Conservation (phyloP, 805 yeast genomes). For the Yamadazyma insecticola region DNA sequence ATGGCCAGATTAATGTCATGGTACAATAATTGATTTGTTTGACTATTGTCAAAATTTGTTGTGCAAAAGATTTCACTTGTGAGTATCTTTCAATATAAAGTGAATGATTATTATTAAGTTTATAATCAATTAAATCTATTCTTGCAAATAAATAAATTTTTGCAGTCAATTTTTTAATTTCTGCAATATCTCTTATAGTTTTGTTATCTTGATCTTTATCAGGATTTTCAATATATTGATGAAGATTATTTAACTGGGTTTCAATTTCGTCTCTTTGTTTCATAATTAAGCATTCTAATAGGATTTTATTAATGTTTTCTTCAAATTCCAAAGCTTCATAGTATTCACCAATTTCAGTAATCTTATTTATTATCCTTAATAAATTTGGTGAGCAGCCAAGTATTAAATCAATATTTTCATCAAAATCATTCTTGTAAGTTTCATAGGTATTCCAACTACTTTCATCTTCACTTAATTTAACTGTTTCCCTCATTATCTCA, state of each 20-base stretch:
- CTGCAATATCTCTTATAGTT: constrained; percentile 21
- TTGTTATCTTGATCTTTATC: background rate
- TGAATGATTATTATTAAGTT: constrained; percentile 4
- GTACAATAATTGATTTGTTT: constrained; percentile 10
- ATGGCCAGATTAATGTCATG: constrained; percentile 39
- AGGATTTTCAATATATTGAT: constrained; percentile 4
- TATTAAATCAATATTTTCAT: constrained; percentile 32
- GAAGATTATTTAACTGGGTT: constrained; percentile 15
- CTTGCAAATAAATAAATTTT: constrained; percentile 32
- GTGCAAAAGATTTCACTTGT: constrained; percentile 15
- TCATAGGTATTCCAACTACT: constrained; percentile 17
- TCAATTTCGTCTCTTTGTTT: constrained; percentile 17
- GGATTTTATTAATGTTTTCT: constrained; percentile 12
- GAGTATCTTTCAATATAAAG: constrained; percentile 13
- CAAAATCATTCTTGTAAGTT: constrained; percentile 26
- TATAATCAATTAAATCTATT: constrained; percentile 17
- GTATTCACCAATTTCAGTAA: constrained; percentile 32
- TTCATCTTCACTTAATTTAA: constrained; percentile 23
- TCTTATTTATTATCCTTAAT: constrained; percentile 29
- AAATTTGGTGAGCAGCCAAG: constrained; percentile 38
- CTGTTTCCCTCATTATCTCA: constrained; percentile 43
- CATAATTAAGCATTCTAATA: constrained; percentile 19
- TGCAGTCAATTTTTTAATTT: constrained; percentile 33
- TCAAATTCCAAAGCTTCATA: constrained; percentile 26
- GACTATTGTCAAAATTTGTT: constrained; percentile 18